Evolutionary conservation across 129 eudicot species (phyloP), one percentile per base, ranked within the genome.

Genomic region (Smallanthus sonchifolius): DNA sequence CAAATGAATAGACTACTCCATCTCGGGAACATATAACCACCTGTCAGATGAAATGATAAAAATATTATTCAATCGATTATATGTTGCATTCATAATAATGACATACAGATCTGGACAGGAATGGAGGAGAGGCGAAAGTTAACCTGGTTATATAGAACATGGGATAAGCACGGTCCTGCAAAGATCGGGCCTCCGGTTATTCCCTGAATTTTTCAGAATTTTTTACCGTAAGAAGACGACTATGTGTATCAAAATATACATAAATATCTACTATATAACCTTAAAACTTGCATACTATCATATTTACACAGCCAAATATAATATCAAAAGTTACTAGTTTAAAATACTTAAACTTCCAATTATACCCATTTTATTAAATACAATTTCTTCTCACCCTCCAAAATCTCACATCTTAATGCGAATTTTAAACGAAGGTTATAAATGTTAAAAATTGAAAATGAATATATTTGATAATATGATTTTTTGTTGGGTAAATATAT

Each of bases 161-260:
- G 77, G 36, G 99, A 91, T 71, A 82, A 72, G 78, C 90, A 75
- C 69, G 99, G 87, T 64, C 99, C 99, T 67, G 90, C 88, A 84
- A 94, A 94, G 19, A 94, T 85, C 74, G 99, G 97, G 42, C 99
- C 99, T 67, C 84, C 90, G n/a, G 93, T 83, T 52, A 75, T 82
- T 65, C 76, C 92, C 95, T 91, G 83, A 56, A 65, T 51, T 51
- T 20, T 59, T 35, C 10, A 44, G 6, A 43, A 16, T 11, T 30
- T 16, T 35, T 57, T 38, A 10, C 13, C 17, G 32, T 20, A 70
- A 45, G 55, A 38, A 38, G 35, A 61, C 19, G 19, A 14, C 2
- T 36, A 69, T 10, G 17, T n/a, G 54, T 5, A 42, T 77, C 20
- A 6, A 51, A 6, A 75, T 35, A 13, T 36, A 60, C 19, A 60